Percentiles rank a stretch among this genome's conserved stretches.
Evolutionary conservation across 192 early-diverging fungal species (phyloP).

Genomic region (Coemansia sp.): DNA sequence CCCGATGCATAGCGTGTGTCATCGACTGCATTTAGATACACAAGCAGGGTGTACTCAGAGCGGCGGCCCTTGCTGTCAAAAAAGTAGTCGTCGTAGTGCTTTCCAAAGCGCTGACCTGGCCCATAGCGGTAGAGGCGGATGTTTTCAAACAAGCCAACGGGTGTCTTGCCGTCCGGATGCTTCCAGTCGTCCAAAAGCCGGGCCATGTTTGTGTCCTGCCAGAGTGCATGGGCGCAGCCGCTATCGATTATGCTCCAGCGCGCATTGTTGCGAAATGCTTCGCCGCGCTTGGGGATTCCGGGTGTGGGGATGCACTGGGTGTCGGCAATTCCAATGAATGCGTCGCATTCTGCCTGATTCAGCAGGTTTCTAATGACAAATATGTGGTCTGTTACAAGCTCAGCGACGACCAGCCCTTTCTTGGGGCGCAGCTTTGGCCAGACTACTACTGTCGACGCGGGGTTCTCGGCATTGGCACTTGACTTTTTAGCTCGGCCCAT

Average conservation of each 20-base stretch:
- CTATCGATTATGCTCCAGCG: slow-evolving; percentile 52
- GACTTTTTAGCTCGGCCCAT: slow-evolving; percentile 32
- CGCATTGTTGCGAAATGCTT: slow-evolving; percentile 63
- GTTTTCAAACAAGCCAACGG: slow-evolving; percentile 56
- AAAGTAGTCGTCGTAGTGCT: slow-evolving; percentile 63
- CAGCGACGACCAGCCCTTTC: slow-evolving; percentile 20
- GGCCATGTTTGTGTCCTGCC: slow-evolving; percentile 50
- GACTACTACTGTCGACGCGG: neutral
- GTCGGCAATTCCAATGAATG: slow-evolving; percentile 45
- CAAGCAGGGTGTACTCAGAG: slow-evolving; percentile 60
- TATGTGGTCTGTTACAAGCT: slow-evolving; percentile 45
- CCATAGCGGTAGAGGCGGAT: slow-evolving; percentile 64
- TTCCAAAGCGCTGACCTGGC: slow-evolving; percentile 60
- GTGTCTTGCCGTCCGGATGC: slow-evolving; percentile 32
- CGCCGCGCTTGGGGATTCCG: slow-evolving; percentile 54
- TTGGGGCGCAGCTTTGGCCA: slow-evolving; percentile 45
- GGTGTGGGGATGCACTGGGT: slow-evolving; percentile 26
- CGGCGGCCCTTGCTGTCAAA: slow-evolving; percentile 51
- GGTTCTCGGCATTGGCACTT: neutral
- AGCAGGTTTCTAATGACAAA: slow-evolving; percentile 28
- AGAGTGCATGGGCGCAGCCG: slow-evolving; percentile 53
- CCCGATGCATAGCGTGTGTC: slow-evolving; percentile 29
- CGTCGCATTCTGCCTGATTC: slow-evolving; percentile 36
- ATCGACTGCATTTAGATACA: slow-evolving; percentile 57
- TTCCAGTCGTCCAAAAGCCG: slow-evolving; percentile 41